Evolutionary conservation across 2,329 filamentous ascomycete genomes (phyloP), one percentile per base, ranked within the genome.

Genomic region (Penicillium thymicola): DNA sequence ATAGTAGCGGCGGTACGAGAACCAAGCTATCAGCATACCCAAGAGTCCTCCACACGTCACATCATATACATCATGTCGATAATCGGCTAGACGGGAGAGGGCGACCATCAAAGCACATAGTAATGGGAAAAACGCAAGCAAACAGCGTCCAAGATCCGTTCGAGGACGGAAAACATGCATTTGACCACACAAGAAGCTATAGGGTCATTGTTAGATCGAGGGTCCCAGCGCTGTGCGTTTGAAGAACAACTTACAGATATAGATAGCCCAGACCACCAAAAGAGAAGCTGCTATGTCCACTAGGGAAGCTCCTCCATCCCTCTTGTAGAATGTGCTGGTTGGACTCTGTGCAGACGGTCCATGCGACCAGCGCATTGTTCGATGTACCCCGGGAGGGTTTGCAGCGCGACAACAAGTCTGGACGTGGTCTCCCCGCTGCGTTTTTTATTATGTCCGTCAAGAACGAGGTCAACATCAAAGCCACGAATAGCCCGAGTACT

Each of bases 371-470:
- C 32, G 75, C 66, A 61, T 85, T 77, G 49, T 75, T 75, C 0
- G 85, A 80, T 0, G 85, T 85, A 8, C 80, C 82, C 14, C 79
- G 72, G 54, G 72, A 76, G 0, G 94, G 92, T 62, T 89, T 87
- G 76, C 94, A 99, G 37, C 94, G 86, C n/a, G 88, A 86, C 41
- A 97, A 84, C 36, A 97, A 78, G 74, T 97, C 93, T 4, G 93
- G 93, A 7, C 93, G 85, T 30, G 92, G 90, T 11, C 90, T 79
- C 9, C 90, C 90, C 27, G 93, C 89, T 10, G 89, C 83, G 70
- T 96, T 96, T 76, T 99, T 99, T 70, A 97, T 82, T 28, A 93
- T 78, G 71, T 97, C 92, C 43, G 94, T 97, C 42, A 97, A 79
- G 72, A 97, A 89, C 6, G 85, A 83, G 0, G 90, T 88, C 48